Base-by-base conservation (phyloP, 2,329 filamentous ascomycete species). In the Fusarium kyushuense region DNA sequence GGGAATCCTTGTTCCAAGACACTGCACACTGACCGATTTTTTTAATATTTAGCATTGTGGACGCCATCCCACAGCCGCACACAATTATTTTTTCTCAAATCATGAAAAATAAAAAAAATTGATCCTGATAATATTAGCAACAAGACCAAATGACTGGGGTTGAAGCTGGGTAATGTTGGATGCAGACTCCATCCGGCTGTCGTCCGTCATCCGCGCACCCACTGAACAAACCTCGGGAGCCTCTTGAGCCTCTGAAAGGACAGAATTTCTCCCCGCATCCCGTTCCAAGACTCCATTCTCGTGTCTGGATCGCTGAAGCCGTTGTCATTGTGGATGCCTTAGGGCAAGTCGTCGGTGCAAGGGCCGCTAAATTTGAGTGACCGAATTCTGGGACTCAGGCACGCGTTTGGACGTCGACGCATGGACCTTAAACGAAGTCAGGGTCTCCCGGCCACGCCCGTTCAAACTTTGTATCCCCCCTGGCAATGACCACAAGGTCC, bases 341-440 rank as follows among this genome's bases (percentile, higher is more conserved):
- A 75, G 73, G 68, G 73, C 65, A 70, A 71, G 67, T 70, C 46
- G 61, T 62, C 66, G 65, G 69, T 65, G 69, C 46, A 55, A 73
- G 56, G 73, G 74, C 72, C 72, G 70, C 74, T 75, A 75, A 71
- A 74, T 70, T 71, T 75, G 70, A 70, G 74, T 75, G 65, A 74
- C 73, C 61, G 63, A 72, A 60, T 69, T 66, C 70, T 75, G 74
- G 74, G 74, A 74, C 72, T 56, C 63, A 68, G 71, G 70, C 72
- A 74, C 72, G 64, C 65, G 62, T 72, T 70, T 65, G 58, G 65
- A 38, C 52, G 59, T 65, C 57, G 61, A 35, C 54, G 62, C 59
- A 67, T 58, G 65, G 65, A 40, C 58, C 57, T 61, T 62, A 52
- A 49, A 45, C 56, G 59, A 58, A 69, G 62, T 66, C 65, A 69